A percentile compares a stretch with the other conserved stretches of the same genome.
Evolutionary conservation across 768 basidiomycete species (phyloP).

Genomic region (Aureoboletus auriporus): DNA sequence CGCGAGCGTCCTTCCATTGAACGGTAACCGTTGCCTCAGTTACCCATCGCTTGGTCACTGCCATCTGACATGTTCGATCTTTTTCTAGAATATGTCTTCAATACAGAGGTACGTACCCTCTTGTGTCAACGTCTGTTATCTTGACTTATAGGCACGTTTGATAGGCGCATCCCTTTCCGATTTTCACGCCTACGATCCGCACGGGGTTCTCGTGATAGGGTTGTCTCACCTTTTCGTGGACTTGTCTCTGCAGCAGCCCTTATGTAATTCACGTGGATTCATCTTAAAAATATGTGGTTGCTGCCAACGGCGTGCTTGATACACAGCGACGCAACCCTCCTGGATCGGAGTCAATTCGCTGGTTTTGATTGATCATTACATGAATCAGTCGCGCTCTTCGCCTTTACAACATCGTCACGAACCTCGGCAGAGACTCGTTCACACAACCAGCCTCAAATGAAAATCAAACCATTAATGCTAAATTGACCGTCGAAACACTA

Average conservation of each 20-base stretch:
- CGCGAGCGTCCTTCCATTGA: constrained; percentile 63
- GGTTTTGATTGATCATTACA: not conserved
- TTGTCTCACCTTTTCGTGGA: not conserved
- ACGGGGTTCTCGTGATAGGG: constrained; percentile 43
- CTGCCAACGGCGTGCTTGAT: not conserved
- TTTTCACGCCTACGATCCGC: constrained; percentile 52
- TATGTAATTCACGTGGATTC: not conserved
- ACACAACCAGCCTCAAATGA: constrained; percentile 1
- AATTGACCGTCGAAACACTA: constrained; percentile 6
- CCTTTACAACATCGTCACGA: too few species aligned
- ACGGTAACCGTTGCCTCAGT: constrained; percentile 46
- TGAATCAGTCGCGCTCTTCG: too few species aligned
- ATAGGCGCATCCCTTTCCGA: constrained; percentile 68
- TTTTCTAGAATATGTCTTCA: constrained; percentile 75
- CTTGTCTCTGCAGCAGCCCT: not conserved
- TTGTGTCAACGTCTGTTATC: not conserved
- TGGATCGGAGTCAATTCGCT: too few species aligned
- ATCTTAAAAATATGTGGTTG: not conserved
- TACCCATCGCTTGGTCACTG: not conserved
- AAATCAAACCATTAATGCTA: constrained; percentile 10
- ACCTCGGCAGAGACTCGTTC: not conserved
- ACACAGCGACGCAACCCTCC: too few species aligned
- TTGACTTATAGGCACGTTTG: constrained; percentile 1
- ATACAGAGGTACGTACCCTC: constrained; percentile 67
- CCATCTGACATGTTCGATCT: constrained; percentile 5